These are phyloP conservation scores for Naganishia randhawae DNA, from an alignment of 768 basidiomycete genomes.

Conservation along the genomic window DNA sequence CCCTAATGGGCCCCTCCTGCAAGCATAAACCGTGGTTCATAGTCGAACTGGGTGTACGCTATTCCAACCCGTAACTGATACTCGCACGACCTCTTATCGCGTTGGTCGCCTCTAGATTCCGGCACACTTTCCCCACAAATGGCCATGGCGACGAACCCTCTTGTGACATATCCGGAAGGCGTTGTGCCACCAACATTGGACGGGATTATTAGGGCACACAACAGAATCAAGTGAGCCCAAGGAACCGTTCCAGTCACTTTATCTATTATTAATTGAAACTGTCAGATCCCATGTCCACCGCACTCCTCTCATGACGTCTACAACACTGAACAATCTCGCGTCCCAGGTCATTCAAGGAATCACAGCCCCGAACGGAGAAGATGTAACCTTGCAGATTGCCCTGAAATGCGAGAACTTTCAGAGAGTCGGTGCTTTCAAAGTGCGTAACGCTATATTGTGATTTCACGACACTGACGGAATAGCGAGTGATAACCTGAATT, in stretches of 20 bases:
- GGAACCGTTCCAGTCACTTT: not conserved
- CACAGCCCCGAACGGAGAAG: not conserved
- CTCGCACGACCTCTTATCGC: not conserved
- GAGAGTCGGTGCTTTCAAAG: constrained; percentile 4
- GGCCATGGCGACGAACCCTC: not conserved
- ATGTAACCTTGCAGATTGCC: constrained; percentile 9
- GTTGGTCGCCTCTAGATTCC: too few relatives aligned
- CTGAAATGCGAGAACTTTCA: constrained; percentile 27
- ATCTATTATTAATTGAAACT: not conserved
- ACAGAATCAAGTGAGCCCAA: constrained; percentile 11
- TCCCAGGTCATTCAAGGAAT: constrained; percentile 5
- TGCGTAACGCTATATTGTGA: not conserved
- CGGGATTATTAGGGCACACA: constrained; percentile 2
- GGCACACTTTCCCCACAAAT: not conserved
- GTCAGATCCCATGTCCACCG: constrained; percentile 7
- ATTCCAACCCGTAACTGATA: too few relatives aligned
- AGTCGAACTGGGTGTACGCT: too few relatives aligned
- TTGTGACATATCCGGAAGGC: constrained; percentile 8
- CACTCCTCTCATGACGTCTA: constrained; percentile 23
- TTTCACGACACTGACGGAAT: not conserved
- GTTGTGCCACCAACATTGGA: constrained; percentile 7
- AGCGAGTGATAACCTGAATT: not conserved
- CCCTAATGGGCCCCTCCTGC: too few relatives aligned
- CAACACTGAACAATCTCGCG: constrained; percentile 14
- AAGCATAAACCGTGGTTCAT: too few relatives aligned